A percentile compares a stretch with the other conserved stretches of the same genome.
Evolutionary conservation across 208 protist genomes (phyloP).

Genomic region (Crithidia brevicula): DNA sequence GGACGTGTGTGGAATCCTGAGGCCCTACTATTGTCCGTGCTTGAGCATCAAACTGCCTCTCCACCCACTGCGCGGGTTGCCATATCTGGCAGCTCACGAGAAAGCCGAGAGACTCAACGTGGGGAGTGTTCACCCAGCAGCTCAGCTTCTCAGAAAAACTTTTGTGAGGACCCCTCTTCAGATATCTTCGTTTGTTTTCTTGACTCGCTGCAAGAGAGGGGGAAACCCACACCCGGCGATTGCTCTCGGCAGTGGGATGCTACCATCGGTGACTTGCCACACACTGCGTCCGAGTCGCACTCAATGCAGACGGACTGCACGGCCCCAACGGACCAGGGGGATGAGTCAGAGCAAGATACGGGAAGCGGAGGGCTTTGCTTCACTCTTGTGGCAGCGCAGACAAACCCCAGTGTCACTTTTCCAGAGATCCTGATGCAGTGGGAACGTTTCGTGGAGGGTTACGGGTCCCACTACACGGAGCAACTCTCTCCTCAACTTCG

Average conservation of each 20-base stretch:
- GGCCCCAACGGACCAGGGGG: no score
- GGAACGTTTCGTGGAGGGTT: slow-evolving; percentile 17
- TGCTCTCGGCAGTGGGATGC: no score
- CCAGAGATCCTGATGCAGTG: slow-evolving; percentile 40
- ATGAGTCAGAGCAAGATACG: not conserved
- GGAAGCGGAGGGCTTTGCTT: slow-evolving; percentile 3
- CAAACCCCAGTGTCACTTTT: slow-evolving; percentile 33
- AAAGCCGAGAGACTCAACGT: not conserved
- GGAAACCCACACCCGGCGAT: no score
- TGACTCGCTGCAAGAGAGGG: no score
- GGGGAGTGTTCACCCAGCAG: no score
- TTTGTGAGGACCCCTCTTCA: no score
- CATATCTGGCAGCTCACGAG: not conserved
- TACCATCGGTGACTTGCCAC: no score
- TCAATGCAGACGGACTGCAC: no score
- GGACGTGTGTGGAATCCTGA: slow-evolving; percentile 5
- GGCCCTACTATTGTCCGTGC: slow-evolving; percentile 12
- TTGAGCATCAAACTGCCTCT: slow-evolving; percentile 3
- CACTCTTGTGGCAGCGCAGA: slow-evolving; percentile 5
- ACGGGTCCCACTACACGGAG: slow-evolving; percentile 2
- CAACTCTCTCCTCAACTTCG: slow-evolving; percentile 17
- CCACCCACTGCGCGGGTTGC: not conserved
- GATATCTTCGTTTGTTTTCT: no score
- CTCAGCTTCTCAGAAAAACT: no score
- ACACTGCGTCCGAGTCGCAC: no score